Evolutionary conservation across 306 rosid species (phyloP), one percentile per base, ranked within the genome.

Genomic region (Lathyrus aphaca): DNA sequence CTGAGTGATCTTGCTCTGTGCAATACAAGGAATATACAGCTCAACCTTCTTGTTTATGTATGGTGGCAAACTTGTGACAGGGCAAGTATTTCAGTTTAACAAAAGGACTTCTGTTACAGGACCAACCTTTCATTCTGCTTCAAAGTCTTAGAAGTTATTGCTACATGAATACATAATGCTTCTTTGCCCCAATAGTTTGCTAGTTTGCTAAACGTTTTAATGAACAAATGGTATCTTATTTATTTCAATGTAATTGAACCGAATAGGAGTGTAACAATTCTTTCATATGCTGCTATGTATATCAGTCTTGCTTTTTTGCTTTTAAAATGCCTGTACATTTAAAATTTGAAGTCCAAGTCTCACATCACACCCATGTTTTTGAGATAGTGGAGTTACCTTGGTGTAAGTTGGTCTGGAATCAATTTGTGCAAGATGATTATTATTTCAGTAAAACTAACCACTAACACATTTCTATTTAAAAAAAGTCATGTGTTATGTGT

Each of bases 41-140:
- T 71, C 73, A 38, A 17, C 65, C 46, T 48, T 56, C n/a, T n/a
- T 15, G 27, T 16, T 27, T 49, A 4, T 72, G 53, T 21, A 53
- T 63, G 61, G 16, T 51, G 70, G 38, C 40, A 18, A 78, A 54
- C 62, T 64, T 71, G 74, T 14, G 15, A 2, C 18, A 25, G 53
- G 13, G 72, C 63, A 64, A 18, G 55, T 7, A 43, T 59, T 59
- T 66, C 58, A 17, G 54, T 78, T 49, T 38, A 39, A 39, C 30
- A 39, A 38, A 17, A 62, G 30, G 3, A 12, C 66, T 10, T 12
- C 23, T 40, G 11, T 21, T 39, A 18, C 0, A 8, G 23, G 18
- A 11, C 35, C 35, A 19, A 16, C 18, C 10, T 39, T 39, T 19
- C 16, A 61, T 61, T 61, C n/a, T 38, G 16, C 10, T 11, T 35